Conservation (phyloP, 305 asterid species). For the Fraxinus floribunda region DNA sequence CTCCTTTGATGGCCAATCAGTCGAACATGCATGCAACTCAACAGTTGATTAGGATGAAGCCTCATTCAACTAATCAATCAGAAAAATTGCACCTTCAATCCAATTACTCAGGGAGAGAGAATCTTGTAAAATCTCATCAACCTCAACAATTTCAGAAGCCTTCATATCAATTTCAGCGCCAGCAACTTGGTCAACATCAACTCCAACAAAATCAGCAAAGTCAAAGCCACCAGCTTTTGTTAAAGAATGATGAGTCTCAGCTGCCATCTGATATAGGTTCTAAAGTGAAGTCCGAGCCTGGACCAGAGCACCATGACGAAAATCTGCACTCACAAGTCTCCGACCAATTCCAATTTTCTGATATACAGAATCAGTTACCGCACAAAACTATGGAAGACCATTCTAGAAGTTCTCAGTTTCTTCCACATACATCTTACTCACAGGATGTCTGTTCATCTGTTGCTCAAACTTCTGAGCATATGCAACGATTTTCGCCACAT, state of each 20-base stretch:
- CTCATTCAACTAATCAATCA: constrained; percentile 50
- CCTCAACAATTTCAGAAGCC: constrained; percentile 53
- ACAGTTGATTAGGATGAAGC: constrained; percentile 48
- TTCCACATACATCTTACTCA: constrained; percentile 45
- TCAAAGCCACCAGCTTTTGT: constrained; percentile 54
- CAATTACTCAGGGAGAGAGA: constrained; percentile 57
- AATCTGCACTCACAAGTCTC: constrained; percentile 53
- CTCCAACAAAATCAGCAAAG: constrained; percentile 54
- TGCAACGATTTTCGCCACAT: constrained; percentile 50
- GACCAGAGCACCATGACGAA: constrained; percentile 42
- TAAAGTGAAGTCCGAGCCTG: constrained; percentile 54
- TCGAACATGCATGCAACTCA: constrained; percentile 48
- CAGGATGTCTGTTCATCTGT: constrained; percentile 49
- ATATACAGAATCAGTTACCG: constrained; percentile 55
- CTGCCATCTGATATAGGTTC: constrained; percentile 45
- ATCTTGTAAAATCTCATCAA: constrained; percentile 54
- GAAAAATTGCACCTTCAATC: constrained; percentile 60
- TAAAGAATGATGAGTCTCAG: constrained; percentile 63
- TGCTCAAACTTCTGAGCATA: constrained; percentile 56
- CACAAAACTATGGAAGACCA: constrained; percentile 55
- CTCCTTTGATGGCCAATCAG: constrained; percentile 55
- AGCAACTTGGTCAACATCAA: constrained; percentile 55
- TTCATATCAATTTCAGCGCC: constrained; percentile 54
- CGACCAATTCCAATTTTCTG: constrained; percentile 60
- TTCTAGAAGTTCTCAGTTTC: constrained; percentile 53